A percentile compares a stretch with the other conserved stretches of the same genome.
Conservation (phyloP, 371 early-diverging fungal genomes). For the Mortierella sp. region DNA sequence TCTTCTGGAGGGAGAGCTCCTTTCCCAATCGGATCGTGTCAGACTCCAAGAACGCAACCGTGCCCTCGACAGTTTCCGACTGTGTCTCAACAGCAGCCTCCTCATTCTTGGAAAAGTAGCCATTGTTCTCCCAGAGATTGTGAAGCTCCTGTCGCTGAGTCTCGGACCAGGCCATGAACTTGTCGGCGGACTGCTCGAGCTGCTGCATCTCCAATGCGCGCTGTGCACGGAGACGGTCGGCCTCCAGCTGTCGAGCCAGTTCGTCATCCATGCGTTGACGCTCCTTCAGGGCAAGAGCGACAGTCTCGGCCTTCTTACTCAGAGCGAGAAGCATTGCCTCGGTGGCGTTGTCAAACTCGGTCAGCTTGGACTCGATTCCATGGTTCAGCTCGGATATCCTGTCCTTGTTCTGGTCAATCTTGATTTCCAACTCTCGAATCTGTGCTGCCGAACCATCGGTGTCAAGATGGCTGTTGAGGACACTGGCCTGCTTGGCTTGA, state of each 20-base stretch:
- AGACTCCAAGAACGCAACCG: slow-evolving; percentile 17
- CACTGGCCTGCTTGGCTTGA: neutral
- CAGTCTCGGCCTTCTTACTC: slow-evolving; percentile 16
- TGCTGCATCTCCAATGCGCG: slow-evolving; percentile 36
- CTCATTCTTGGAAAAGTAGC: slow-evolving; percentile 26
- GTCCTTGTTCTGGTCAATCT: slow-evolving; percentile 19
- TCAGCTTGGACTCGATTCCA: slow-evolving; percentile 24
- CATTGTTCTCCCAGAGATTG: slow-evolving; percentile 33
- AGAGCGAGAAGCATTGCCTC: slow-evolving; percentile 22
- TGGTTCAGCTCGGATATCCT: slow-evolving; percentile 28
- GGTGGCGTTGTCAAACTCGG: slow-evolving; percentile 34
- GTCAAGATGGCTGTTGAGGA: neutral
- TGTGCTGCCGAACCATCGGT: neutral
- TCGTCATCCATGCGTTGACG: slow-evolving; percentile 38
- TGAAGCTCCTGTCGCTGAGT: slow-evolving; percentile 20
- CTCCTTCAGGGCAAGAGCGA: slow-evolving; percentile 36
- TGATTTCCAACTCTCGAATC: slow-evolving; percentile 21
- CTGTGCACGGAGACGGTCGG: slow-evolving; percentile 37
- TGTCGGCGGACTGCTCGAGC: slow-evolving; percentile 33
- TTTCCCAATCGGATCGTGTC: slow-evolving; percentile 17
- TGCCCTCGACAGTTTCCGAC: neutral
- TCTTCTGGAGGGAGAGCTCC: slow-evolving; percentile 19
- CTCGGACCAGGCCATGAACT: slow-evolving; percentile 43
- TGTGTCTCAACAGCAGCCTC: neutral
- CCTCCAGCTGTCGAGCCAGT: slow-evolving; percentile 25